These are phyloP conservation scores for Penicillium sp. DNA, from an alignment of 2,329 filamentous ascomycete genomes.

Conservation along the genomic window DNA sequence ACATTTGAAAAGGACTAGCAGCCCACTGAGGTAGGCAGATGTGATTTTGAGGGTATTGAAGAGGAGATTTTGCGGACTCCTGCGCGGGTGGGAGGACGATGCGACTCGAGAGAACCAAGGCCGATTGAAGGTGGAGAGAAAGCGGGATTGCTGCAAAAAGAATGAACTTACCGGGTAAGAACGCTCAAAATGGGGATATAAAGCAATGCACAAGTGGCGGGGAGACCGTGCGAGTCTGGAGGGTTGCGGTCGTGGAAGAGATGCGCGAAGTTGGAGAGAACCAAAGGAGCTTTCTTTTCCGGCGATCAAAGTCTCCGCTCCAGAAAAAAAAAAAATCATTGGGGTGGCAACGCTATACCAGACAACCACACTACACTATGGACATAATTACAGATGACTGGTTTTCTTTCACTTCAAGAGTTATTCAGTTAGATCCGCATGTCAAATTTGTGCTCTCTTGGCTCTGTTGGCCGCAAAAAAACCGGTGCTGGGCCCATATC, in stretches of 20 bases:
- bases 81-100: slow-evolving; percentile 15
- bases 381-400: neutral
- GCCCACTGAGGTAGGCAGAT: neutral
- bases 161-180: slow-evolving; percentile 18
- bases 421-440: neutral
- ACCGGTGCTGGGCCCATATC: neutral
- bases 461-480: neutral
- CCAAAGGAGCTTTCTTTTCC: slow-evolving; percentile 31
- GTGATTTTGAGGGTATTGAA: neutral
- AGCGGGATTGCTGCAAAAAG: slow-evolving; percentile 13
- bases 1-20: neutral
- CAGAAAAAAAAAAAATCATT: slow-evolving; percentile 29
- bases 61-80: slow-evolving; percentile 7
- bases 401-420: neutral
- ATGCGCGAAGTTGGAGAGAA: slow-evolving; percentile 25
- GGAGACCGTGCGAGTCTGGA: slow-evolving; percentile 13
- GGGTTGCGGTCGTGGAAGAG: slow-evolving; percentile 17
- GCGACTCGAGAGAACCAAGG: slow-evolving; percentile 15
- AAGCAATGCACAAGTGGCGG: slow-evolving; percentile 6
- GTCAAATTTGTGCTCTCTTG: neutral
- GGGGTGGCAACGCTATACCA: slow-evolving; percentile 26
- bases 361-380: neutral
- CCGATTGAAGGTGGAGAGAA: slow-evolving; percentile 14
- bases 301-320: slow-evolving; percentile 29
- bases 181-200: neutral